A percentile compares a stretch with the other conserved stretches of the same genome.
These are phyloP conservation scores for Dryadomyces quercivorus DNA, from an alignment of 2,329 filamentous ascomycete genomes.

Conservation along the genomic window DNA sequence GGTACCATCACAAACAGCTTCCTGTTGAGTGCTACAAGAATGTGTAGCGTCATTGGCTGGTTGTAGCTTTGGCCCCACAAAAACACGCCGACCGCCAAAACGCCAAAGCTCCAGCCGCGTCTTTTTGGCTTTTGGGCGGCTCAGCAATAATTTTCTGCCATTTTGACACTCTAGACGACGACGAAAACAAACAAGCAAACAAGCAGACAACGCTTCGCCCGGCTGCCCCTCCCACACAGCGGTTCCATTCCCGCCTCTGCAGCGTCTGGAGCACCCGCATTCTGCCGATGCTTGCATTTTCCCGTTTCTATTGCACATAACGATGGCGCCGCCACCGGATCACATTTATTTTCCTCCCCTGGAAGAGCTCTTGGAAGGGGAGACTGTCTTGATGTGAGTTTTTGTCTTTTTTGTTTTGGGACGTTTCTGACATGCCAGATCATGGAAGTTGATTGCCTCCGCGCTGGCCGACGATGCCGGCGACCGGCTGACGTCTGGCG, in stretches of 20 bases:
- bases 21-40: too few species aligned
- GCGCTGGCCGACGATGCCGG: conserved; percentile 44
- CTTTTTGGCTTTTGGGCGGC: conserved; percentile 3
- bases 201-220: background rate
- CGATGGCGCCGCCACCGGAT: conserved; percentile 61
- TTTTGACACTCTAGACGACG: conserved; percentile 7
- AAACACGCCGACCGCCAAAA: conserved; percentile 4
- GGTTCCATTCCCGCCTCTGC: background rate
- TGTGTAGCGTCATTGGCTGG: background rate
- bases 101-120: conserved; percentile 12
- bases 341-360: conserved; percentile 71
- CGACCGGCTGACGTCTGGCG: conserved; percentile 37
- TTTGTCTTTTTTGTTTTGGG: background rate
- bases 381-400: conserved; percentile 67
- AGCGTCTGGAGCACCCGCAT: background rate
- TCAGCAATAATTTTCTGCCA: conserved; percentile 4
- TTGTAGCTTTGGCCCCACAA: conserved; percentile 3
- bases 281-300: conserved; percentile 3
- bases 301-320: conserved; percentile 16
- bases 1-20: too few species aligned
- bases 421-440: conserved; percentile 25
- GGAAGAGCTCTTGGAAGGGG: conserved; percentile 72
- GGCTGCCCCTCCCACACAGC: background rate
- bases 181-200: background rate
- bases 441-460: conserved; percentile 48